Conservation (phyloP, 1,284 basidiomycete genomes). For the Sanghuangporus weigelae region DNA sequence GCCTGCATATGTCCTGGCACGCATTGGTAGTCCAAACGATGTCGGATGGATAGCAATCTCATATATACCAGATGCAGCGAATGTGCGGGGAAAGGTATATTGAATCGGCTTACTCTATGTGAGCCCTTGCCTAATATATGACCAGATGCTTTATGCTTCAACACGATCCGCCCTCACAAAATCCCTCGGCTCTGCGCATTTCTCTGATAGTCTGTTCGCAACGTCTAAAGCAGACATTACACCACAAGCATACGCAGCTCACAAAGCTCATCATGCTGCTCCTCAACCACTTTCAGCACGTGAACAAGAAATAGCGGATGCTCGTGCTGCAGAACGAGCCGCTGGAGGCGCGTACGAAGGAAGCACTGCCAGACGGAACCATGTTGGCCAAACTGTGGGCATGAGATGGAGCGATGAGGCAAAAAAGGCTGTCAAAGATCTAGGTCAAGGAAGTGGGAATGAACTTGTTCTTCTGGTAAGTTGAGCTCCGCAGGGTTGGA, state of each 20-base stretch:
- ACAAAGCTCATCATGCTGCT: constrained; percentile 66
- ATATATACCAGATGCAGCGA: constrained; percentile 73
- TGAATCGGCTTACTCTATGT: background rate
- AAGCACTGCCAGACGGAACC: constrained; percentile 47
- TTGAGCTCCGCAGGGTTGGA: background rate
- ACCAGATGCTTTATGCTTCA: constrained; percentile 92
- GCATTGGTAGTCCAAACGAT: constrained; percentile 47
- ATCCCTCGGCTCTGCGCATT: constrained; percentile 69
- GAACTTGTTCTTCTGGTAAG: constrained; percentile 63
- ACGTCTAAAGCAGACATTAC: constrained; percentile 69
- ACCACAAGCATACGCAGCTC: constrained; percentile 65
- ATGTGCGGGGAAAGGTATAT: constrained; percentile 69
- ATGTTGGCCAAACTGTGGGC: constrained; percentile 52
- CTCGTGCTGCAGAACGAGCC: constrained; percentile 66
- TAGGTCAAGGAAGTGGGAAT: constrained; percentile 45
- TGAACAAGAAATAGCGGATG: constrained; percentile 75
- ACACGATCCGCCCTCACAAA: constrained; percentile 70
- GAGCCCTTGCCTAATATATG: background rate
- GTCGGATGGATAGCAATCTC: constrained; percentile 66
- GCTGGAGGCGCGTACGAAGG: constrained; percentile 50
- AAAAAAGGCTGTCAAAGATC: constrained; percentile 54
- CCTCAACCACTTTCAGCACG: constrained; percentile 76
- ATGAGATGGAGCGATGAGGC: constrained; percentile 62
- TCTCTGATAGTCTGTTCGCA: constrained; percentile 78
- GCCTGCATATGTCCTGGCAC: constrained; percentile 71